Base-by-base conservation (phyloP, 2,329 filamentous ascomycete genomes). In the Sclerotinia minor region DNA sequence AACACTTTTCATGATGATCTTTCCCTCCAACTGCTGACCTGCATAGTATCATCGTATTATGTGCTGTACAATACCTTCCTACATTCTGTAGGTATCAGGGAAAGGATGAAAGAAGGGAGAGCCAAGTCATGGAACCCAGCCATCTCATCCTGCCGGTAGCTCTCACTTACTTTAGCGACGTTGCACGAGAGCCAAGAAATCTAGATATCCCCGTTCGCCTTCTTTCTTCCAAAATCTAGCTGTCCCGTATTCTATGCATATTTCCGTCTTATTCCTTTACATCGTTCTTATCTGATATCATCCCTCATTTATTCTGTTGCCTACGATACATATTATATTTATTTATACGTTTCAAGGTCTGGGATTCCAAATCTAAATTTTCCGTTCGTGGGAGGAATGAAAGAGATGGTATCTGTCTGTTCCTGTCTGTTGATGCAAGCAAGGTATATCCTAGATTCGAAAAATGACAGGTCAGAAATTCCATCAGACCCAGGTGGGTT, bases 391-490 rank as follows among this genome's bases (percentile, higher is more conserved):
- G 4, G 17, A 35, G 45, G n/a, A 60, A 41, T 21, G 35, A 50
- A 50, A 32, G 29, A 45, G 47, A 64, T 64, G 19, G 61, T 55
- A 35, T 29, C 35, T 60, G 32, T 65, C 50, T 29, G 29, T 29
- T 29, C 29, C 29, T 29, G 29, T 5, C 32, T 45, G 54, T 61
- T 53, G 55, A 52, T 67, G 65, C 55, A 52, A 61, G 54, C 64
- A 66, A 60, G 64, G 54, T 32, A 52, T 47, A 57, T 29, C 41
- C 32, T 61, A 61, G 35, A 53, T 61, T 47, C 8, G 5, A 35
- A 35, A 66, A 67, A 67, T 63, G 65, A 63, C 55, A 67, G 65
- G 55, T 67, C 65, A 63, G 29, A 53, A 53, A 54, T 63, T 47
- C 65, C 49, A 45, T 61, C 21, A 60, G 64, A 67, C 44, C 19